phyloP scores from a whole-genome alignment of 108 stramenopile species.

The Nannochloropsis oceanica region DNA sequence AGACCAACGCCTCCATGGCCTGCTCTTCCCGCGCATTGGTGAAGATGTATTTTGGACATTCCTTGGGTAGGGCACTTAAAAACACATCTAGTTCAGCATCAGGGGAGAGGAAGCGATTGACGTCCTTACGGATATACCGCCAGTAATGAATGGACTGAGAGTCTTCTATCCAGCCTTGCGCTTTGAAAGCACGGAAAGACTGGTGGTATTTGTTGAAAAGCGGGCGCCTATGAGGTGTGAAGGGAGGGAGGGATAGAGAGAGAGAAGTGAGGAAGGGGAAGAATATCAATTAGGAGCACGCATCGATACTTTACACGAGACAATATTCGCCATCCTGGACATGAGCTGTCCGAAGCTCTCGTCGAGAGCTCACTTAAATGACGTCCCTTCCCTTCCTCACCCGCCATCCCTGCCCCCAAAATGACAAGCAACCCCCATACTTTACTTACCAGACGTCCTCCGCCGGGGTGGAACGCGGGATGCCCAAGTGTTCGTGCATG shows the following conservation, averaged over 20 bases:
- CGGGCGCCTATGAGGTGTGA: background rate
- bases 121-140: background rate
- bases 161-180: background rate
- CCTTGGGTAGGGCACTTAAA: constrained; percentile 6
- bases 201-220: constrained; percentile 33
- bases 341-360: too few relatives aligned
- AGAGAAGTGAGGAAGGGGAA: too few relatives aligned
- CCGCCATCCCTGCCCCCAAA: too few relatives aligned
- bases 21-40: constrained; percentile 29
- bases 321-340: too few relatives aligned
- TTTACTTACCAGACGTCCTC: background rate
- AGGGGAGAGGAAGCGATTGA: background rate
- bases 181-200: background rate
- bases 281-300: too few relatives aligned
- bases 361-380: too few relatives aligned
- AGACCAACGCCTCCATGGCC: constrained; percentile 6
- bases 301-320: too few relatives aligned
- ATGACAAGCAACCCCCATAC: too few relatives aligned
- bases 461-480: background rate
- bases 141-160: background rate
- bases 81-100: background rate
- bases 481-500: background rate
- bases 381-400: too few relatives aligned
- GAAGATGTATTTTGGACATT: constrained; percentile 19
- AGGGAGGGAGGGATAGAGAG: too few relatives aligned